Evolutionary conservation across 352 stramenopile species (phyloP).

Genomic region (Pythium insidiosum): DNA sequence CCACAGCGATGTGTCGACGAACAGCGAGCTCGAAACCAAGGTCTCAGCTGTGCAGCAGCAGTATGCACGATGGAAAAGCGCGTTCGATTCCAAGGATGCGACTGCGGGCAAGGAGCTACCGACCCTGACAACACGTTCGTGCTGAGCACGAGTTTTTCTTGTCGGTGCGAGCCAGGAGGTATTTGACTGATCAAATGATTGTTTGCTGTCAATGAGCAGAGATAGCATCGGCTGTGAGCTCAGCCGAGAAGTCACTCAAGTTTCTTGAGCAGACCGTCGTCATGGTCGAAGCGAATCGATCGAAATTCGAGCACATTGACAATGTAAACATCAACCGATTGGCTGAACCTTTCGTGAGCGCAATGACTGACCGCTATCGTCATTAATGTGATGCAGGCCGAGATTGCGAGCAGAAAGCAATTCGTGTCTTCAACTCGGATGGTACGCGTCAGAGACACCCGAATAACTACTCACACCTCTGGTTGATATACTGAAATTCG

Average conservation of each 20-base stretch:
- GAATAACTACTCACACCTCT: not conserved
- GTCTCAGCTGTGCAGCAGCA: slow-evolving; percentile 63
- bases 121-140: slow-evolving; percentile 45
- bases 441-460: slow-evolving; percentile 14
- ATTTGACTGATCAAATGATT: no score
- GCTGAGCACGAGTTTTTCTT: no score
- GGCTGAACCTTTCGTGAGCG: no score
- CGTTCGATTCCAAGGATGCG: slow-evolving; percentile 34
- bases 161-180: no score
- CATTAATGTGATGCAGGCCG: slow-evolving; percentile 26
- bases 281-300: slow-evolving; percentile 70
- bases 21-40: slow-evolving; percentile 69
- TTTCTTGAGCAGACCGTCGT: slow-evolving; percentile 81
- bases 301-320: slow-evolving; percentile 81
- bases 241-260: slow-evolving; percentile 67
- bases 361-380: no score
- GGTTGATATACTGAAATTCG: not conserved
- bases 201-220: no score
- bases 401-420: slow-evolving; percentile 55
- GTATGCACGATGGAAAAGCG: slow-evolving; percentile 55
- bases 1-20: no score
- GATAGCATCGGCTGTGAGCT: slow-evolving; percentile 36
- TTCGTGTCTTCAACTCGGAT: slow-evolving; percentile 54
- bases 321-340: no score
- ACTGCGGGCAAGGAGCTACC: slow-evolving; percentile 42